phyloP scores from a whole-genome alignment of 2,329 filamentous ascomycete genomes.

The Trichoderma simmonsii region DNA sequence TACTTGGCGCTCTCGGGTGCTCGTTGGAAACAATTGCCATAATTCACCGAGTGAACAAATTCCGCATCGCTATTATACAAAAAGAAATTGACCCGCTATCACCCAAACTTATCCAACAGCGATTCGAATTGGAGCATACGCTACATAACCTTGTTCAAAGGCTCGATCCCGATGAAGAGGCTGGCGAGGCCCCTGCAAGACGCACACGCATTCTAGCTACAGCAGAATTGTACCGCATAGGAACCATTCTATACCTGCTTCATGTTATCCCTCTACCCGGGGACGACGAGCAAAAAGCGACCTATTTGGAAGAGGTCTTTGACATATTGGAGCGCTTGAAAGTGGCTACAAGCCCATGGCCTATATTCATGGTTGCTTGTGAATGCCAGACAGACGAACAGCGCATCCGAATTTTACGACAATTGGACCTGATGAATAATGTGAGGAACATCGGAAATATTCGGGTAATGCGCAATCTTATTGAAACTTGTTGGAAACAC shows the following conservation, averaged over 20 bases:
- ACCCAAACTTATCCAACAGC: slow-evolving; percentile 22
- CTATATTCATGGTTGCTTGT: slow-evolving; percentile 46
- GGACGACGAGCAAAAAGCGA: slow-evolving; percentile 19
- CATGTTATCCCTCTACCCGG: slow-evolving; percentile 27
- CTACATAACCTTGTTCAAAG: slow-evolving; percentile 18
- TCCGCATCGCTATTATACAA: slow-evolving; percentile 24
- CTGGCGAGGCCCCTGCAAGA: slow-evolving; percentile 27
- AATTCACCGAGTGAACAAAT: slow-evolving; percentile 42
- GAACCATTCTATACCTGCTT: slow-evolving; percentile 44
- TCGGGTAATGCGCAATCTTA: slow-evolving; percentile 40
- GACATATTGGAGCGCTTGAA: slow-evolving; percentile 35
- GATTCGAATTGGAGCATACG: slow-evolving; percentile 19
- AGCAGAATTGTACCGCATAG: slow-evolving; percentile 51
- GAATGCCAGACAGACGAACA: slow-evolving; percentile 42
- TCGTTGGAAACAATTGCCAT: slow-evolving; percentile 44
- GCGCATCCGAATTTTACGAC: slow-evolving; percentile 38
- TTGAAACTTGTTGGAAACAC: slow-evolving; percentile 46
- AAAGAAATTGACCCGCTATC: neutral
- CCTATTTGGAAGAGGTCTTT: slow-evolving; percentile 37
- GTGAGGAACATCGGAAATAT: slow-evolving; percentile 45
- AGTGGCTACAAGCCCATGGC: slow-evolving; percentile 48
- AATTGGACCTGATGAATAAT: slow-evolving; percentile 42
- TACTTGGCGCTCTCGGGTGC: slow-evolving; percentile 47
- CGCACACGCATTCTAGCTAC: slow-evolving; percentile 38
- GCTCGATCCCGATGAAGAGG: slow-evolving; percentile 16